A percentile compares a stretch with the other conserved stretches of the same genome.
Evolutionary conservation across 495 filamentous ascomycete genomes (phyloP).

Genomic region (Tuber calosporum): DNA sequence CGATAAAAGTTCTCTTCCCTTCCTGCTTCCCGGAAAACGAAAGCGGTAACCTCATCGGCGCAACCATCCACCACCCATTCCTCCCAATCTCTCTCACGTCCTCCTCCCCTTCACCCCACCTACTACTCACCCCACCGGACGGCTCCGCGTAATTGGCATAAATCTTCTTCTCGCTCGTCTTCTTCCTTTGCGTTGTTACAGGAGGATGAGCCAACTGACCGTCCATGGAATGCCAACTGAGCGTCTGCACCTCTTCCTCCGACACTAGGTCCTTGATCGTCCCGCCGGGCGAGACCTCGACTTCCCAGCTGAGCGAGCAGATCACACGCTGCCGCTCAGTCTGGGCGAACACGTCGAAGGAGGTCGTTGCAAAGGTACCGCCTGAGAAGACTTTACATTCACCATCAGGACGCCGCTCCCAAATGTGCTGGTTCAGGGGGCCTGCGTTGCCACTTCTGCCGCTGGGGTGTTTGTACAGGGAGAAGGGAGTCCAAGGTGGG

Average conservation of each 20-base stretch:
- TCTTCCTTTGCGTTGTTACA: neutral
- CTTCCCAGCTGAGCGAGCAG: constrained; percentile 26
- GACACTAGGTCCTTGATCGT: constrained; percentile 22
- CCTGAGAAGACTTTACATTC: neutral
- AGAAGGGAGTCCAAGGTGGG: constrained; percentile 4
- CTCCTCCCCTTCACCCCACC: neutral
- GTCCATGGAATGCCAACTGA: constrained; percentile 11
- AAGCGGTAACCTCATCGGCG: constrained; percentile 16
- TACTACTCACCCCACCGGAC: neutral
- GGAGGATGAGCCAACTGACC: neutral
- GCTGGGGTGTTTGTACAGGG: neutral
- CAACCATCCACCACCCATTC: constrained; percentile 31
- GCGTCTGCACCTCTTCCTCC: constrained; percentile 5
- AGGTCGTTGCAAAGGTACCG: constrained; percentile 18
- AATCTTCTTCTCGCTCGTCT: constrained; percentile 29
- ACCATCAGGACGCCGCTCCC: neutral
- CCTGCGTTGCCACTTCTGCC: neutral
- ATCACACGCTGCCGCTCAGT: constrained; percentile 16
- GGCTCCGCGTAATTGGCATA: constrained; percentile 20
- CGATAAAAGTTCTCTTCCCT: constrained; percentile 22
- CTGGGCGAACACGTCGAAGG: constrained; percentile 34
- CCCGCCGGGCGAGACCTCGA: constrained; percentile 18
- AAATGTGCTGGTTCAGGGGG: neutral
- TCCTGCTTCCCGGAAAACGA: constrained; percentile 17
- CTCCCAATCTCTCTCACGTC: neutral